Evolutionary conservation across 1,139 yeast genomes (phyloP).

Genomic region (Kurtzmaniella quercitrusa): DNA sequence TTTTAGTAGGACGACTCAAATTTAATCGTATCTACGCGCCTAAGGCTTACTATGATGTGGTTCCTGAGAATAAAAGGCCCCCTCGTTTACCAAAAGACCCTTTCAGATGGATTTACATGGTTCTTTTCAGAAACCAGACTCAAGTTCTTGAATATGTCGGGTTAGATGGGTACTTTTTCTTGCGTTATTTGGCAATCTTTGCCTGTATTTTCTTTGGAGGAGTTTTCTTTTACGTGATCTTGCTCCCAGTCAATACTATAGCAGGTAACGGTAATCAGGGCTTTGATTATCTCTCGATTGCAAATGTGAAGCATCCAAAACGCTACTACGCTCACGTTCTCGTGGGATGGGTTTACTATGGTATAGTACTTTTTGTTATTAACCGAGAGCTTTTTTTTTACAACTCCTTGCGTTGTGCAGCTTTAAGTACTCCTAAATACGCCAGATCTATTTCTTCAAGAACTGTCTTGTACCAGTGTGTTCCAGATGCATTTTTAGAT

Average conservation of each 20-base stretch:
- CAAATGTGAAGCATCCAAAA: conserved; percentile 55
- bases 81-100: conserved; percentile 62
- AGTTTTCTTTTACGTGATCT: conserved; percentile 46
- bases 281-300: conserved; percentile 72
- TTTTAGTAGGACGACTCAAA: conserved; percentile 50
- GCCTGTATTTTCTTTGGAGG: conserved; percentile 39
- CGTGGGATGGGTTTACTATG: conserved; percentile 75
- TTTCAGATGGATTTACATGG: conserved; percentile 56
- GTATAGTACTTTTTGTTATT: conserved; percentile 61
- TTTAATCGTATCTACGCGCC: conserved; percentile 67
- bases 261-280: conserved; percentile 58
- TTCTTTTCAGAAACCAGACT: conserved; percentile 58
- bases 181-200: conserved; percentile 52
- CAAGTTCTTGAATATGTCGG: conserved; percentile 66
- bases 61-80: conserved; percentile 58
- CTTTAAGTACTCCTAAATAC: conserved; percentile 75
- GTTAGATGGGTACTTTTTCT: conserved; percentile 49
- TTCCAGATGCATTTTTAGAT: conserved; percentile 65
- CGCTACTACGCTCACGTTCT: conserved; percentile 87
- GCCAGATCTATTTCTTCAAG: conserved; percentile 71
- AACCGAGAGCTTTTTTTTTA: conserved; percentile 82
- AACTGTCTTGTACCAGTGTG: conserved; percentile 75
- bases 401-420: conserved; percentile 76
- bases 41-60: conserved; percentile 53
- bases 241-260: conserved; percentile 63